These are phyloP conservation scores for Mucor plumbeus DNA, from an alignment of 371 early-diverging fungal genomes.

Conservation along the genomic window DNA sequence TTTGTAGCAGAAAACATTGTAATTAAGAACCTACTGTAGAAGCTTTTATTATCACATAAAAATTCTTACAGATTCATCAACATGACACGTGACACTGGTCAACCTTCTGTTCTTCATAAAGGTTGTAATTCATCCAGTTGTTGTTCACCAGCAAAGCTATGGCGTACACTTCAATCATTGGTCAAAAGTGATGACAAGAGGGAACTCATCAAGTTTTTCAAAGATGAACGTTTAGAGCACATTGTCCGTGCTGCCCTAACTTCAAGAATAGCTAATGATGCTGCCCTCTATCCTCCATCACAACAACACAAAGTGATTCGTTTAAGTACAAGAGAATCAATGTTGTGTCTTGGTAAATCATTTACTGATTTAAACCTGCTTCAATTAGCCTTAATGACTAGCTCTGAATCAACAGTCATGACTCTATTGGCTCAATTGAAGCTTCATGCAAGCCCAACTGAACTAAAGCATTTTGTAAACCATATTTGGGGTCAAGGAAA, in stretches of 20 bases:
- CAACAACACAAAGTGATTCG: conserved; percentile 28
- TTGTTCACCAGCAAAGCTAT: conserved; percentile 35
- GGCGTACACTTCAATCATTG: conserved; percentile 33
- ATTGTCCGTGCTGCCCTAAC: conserved; percentile 31
- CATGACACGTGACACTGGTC: conserved; percentile 16
- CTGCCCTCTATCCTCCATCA: conserved; percentile 27
- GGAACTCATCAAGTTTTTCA: conserved; percentile 24
- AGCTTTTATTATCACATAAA: neutral
- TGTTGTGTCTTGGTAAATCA: conserved; percentile 22
- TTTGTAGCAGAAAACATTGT: neutral
- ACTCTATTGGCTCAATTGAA: conserved; percentile 19
- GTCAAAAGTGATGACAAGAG: conserved; percentile 23
- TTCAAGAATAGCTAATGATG: conserved; percentile 33
- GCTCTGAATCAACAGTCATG: conserved; percentile 26
- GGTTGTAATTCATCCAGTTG: conserved; percentile 33
- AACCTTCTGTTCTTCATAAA: conserved; percentile 24
- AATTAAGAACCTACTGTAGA: neutral
- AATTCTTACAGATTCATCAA: neutral
- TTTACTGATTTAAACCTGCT: conserved; percentile 29
- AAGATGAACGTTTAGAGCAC: conserved; percentile 25
- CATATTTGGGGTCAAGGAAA: conserved; percentile 74
- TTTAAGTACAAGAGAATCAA: conserved; percentile 9
- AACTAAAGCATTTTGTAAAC: conserved; percentile 56
- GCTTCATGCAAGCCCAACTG: conserved; percentile 4
- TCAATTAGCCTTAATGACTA: conserved; percentile 26